Evolutionary conservation across 2,329 filamentous ascomycete species (phyloP), one percentile per base, ranked within the genome.

Genomic region (Colletotrichum sp.): DNA sequence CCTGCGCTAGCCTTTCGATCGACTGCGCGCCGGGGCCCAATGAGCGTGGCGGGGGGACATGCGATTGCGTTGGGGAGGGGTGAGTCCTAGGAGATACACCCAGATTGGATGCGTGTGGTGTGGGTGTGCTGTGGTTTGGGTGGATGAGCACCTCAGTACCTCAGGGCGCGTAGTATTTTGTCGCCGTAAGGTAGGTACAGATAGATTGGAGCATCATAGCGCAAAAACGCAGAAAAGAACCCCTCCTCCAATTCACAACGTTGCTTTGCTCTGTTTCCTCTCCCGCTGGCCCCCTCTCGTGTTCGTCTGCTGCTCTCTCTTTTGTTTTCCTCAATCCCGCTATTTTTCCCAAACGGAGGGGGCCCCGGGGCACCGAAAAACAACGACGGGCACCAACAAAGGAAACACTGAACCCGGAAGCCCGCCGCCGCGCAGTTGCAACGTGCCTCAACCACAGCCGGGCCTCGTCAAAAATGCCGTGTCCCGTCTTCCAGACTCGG

Each of bases 1-100:
- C 30, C 74, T 74, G 65, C 74, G 27, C 52, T 74, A 76, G 70
- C 55, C 52, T 66, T 34, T 67, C 69, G 73, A 75, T 75, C 73
- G 73, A 56, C 73, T 73, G 62, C 56, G 56, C 43, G 30, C 70
- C 61, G 60, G 71, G 74, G 71, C 60, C 65, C 74, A 74, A 65
- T 74, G 74, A 48, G 58, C 43, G 43, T n/a, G 32, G 15, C 58
- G 48, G 36, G 52, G 60, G 48, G 15, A 16, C 52, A 66, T 52
- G 34, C 36, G 66, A 30, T 71, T 15, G 56, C 56, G 56, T 30
- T 60, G 68, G 58, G 28, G 34, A 68, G 48, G 60, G 28, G 65
- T 32, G 64, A 22, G 22, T 22, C 22, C 22, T 22, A 22, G 22
- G 30, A n/a, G 39, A 62, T 36, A 69, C 30, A 27, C 43, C 36